Evolutionary conservation across 306 rosid species (phyloP), one percentile per base, ranked within the genome.

Genomic region (Hippophae rhamnoides): DNA sequence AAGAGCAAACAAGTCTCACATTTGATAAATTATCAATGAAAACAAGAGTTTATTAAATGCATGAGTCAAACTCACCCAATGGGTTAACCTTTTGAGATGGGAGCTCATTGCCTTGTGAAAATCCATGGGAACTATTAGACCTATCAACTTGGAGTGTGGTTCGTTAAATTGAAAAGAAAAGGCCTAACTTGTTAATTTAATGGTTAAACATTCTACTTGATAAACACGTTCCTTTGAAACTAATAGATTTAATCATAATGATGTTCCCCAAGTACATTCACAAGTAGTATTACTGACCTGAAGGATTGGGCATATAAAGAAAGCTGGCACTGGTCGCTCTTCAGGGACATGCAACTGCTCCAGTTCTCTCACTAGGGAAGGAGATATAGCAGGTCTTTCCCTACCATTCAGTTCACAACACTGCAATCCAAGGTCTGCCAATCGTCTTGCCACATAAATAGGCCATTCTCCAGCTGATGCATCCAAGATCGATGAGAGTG

Each of bases 381-480:
- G 95, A 8, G 86, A 86, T 52, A 89, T 50, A 13, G 78, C 87
- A 41, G 93, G 97, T 61, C 97, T 78, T 51, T 74, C 92, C 54
- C 87, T 80, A 11, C 89, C 60, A 40, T 71, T 84, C 69, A 64
- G 69, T 56, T 82, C 81, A 57, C 97, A 86, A 72, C 86, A 90
- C 70, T 82, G 89, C 79, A 90, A 68, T 43, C 94, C 95, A 52
- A 90, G 76, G 48, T 79, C 85, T 47, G 73, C 76, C 79, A 90
- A 77, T 61, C 66, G 74, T 52, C 55, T 63, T 41, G 78, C 85
- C 66, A 80, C 83, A 13, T 65, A 58, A 25, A 57, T 47, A 63
- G 94, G 94, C 97, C 97, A 90, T 53, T 84, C 88, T 63, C 94
- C 86, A 61, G 90, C 82, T 40, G 94, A 80, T 18, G 75, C 66